Percentiles rank a stretch among this genome's conserved stretches.
Conservation (phyloP, 768 basidiomycete genomes). For the Collybia sordida region DNA sequence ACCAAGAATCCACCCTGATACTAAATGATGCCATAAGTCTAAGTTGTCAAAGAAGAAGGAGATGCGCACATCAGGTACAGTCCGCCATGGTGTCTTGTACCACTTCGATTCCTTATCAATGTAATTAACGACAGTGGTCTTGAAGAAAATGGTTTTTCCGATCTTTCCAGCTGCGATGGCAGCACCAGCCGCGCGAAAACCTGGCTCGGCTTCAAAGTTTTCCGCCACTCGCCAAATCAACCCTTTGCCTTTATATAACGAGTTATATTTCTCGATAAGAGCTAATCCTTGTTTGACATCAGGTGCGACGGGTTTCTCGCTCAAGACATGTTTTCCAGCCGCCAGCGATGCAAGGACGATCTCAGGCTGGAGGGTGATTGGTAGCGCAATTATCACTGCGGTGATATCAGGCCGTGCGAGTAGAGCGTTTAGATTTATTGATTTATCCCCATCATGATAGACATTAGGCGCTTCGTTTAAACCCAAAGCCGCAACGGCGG, state of each 20-base stretch:
- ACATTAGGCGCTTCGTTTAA: conserved; percentile 42
- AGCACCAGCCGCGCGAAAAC: conserved; percentile 43
- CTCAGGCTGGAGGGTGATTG: conserved; percentile 72
- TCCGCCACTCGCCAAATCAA: conserved; percentile 82
- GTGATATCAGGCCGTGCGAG: conserved; percentile 67
- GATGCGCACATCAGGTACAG: conserved; percentile 68
- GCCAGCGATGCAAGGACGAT: conserved; percentile 62
- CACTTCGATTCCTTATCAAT: conserved; percentile 67
- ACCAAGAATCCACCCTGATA: conserved; percentile 85
- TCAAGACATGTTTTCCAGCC: conserved; percentile 85
- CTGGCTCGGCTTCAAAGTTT: conserved; percentile 72
- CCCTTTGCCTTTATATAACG: conserved; percentile 62
- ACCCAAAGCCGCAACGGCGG: conserved; percentile 40
- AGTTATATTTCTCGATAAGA: conserved; percentile 68
- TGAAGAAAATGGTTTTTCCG: conserved; percentile 72
- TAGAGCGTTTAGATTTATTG: conserved; percentile 55
- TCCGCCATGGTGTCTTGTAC: conserved; percentile 85
- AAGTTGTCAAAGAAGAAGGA: conserved; percentile 1
- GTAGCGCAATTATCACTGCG: conserved; percentile 74
- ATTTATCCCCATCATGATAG: conserved; percentile 54
- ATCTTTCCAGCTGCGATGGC: conserved; percentile 60
- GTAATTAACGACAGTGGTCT: conserved; percentile 47
- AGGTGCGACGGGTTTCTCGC: conserved; percentile 84
- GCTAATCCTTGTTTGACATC: conserved; percentile 62
- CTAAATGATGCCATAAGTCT: conserved; percentile 27